Evolutionary conservation across 305 asterid species (phyloP), one percentile per base, ranked within the genome.

Genomic region (Striga hermonthica): DNA sequence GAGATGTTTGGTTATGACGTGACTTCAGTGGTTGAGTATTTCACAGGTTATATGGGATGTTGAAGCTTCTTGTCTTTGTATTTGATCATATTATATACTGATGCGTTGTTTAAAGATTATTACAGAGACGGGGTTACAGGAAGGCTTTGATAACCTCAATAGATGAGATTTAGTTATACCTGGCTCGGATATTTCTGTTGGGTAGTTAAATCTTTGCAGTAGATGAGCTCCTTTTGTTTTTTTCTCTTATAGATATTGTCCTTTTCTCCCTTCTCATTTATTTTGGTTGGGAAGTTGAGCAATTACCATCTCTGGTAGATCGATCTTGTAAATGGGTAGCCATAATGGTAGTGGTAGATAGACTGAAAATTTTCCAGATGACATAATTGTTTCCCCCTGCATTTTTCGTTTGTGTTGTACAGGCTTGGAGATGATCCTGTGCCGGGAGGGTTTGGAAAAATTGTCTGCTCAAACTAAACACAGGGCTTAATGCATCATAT

Each of bases 371-470:
- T 77, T 76, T 78, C 82, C 80, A 79, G 76, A 78, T 83, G 87
- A 82, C 83, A 82, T 86, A 83, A 84, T 83, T 22, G 31, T 72
- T 71, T 84, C 81, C 86, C 76, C 88, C 84, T 86, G 84, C 76
- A 80, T 50, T 50, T 50, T 31, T 84, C 31, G 2, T 22, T 22
- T 22, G 2, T 22, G 31, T 22, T 22, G 31, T 22, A 22, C 31
- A 22, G 31, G 31, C 31, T 22, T 22, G 31, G 31, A 22, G 31
- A 22, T 22, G 31, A 2, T 22, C 31, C 31, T 22, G 31, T 22
- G 1, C 31, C 31, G 31, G 31, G 31, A 22, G 31, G 31, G 31
- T 22, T 22, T 22, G 31, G 31, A 22, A 22, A 22, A 22, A 22
- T 22, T 2, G 31, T 22, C 31, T 22, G 1, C 2, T 22, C 31